Conservation (phyloP, 345 rosid species). For the Excoecaria cochinchinensis region DNA sequence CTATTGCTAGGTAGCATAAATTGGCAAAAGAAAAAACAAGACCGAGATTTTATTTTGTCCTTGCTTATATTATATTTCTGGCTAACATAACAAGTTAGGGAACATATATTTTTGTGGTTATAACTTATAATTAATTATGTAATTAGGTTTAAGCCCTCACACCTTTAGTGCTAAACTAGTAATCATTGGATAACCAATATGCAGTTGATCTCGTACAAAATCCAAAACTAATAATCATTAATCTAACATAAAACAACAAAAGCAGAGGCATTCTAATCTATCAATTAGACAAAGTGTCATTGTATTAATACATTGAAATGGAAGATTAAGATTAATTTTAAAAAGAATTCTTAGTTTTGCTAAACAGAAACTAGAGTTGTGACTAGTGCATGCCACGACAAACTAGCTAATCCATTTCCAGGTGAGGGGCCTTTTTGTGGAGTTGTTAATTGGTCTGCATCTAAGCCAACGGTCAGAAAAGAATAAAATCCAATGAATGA, state of each 20-base stretch:
- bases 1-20: neutral
- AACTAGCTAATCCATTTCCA: no score
- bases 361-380: no score
- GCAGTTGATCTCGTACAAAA: neutral
- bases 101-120: neutral
- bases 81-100: constrained; percentile 4
- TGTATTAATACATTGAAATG: neutral
- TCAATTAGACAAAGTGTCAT: constrained; percentile 6
- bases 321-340: neutral
- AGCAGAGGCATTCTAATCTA: neutral
- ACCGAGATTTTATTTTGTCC: constrained; percentile 6
- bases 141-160: neutral
- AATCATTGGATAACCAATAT: neutral
- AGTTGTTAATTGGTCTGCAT: constrained; percentile 42
- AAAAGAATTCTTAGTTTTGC: neutral
- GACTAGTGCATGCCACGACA: no score
- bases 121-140: no score
- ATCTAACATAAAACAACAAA: constrained; percentile 13
- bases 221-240: neutral
- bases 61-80: neutral
- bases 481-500: constrained; percentile 36
- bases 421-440: neutral
- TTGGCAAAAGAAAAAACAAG: constrained; percentile 6
- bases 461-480: constrained; percentile 51
- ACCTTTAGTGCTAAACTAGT: no score